These are phyloP conservation scores for Pseudonectria foliicola DNA, from an alignment of 2,329 filamentous ascomycete species.

Conservation along the genomic window DNA sequence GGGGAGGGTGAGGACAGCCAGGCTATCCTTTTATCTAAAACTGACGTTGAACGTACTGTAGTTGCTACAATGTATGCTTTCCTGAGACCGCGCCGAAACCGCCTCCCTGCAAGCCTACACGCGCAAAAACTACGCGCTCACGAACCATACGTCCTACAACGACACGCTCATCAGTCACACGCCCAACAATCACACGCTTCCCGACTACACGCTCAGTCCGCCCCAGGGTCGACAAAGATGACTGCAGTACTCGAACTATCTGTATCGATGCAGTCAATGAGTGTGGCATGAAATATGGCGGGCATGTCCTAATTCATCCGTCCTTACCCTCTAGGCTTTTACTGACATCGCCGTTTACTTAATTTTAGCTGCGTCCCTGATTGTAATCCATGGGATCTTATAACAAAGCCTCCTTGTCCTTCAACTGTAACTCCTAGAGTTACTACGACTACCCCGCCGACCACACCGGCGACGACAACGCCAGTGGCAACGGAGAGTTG, in stretches of 20 bases:
- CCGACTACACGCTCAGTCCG: too few relatives aligned
- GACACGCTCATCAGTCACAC: too few relatives aligned
- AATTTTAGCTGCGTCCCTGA: constrained; percentile 16
- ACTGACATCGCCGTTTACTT: background rate
- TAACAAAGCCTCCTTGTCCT: constrained; percentile 11
- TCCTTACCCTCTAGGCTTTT: too few relatives aligned
- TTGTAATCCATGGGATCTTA: constrained; percentile 13
- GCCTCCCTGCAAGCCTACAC: constrained; percentile 10
- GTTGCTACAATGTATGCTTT: constrained; percentile 25
- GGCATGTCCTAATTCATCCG: constrained; percentile 8
- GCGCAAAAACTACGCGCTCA: background rate
- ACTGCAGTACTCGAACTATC: constrained; percentile 19
- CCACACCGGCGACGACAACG: too few relatives aligned
- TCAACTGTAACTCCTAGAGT: too few relatives aligned
- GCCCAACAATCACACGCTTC: too few relatives aligned
- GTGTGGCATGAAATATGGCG: constrained; percentile 19
- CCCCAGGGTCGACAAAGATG: constrained; percentile 1
- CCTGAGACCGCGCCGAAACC: constrained; percentile 14
- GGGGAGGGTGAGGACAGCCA: constrained; percentile 19
- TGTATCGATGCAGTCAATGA: constrained; percentile 18
- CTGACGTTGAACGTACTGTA: constrained; percentile 6
- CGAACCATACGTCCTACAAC: too few relatives aligned
- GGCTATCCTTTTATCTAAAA: background rate
- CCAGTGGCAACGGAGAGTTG: too few relatives aligned
- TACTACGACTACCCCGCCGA: background rate